Percentiles rank a stretch among this genome's conserved stretches.
These are phyloP conservation scores for Friedmanniomyces endolithicus DNA, from an alignment of 495 filamentous ascomycete species.

Conservation along the genomic window DNA sequence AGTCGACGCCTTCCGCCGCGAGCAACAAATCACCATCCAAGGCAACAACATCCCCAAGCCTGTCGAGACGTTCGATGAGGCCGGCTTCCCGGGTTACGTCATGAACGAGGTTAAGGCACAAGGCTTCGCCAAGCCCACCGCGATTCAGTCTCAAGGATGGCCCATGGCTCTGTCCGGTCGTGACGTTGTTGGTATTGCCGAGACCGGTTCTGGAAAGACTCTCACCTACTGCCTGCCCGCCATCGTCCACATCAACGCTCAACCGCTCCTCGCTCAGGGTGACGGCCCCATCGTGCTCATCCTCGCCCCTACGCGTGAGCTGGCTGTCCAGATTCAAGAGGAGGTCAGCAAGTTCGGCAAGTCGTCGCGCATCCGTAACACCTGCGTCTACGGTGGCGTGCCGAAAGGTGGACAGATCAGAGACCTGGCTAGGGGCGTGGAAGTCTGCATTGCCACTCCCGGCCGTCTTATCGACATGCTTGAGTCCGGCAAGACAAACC, in stretches of 20 bases:
- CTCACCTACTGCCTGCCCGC: conserved; percentile 96
- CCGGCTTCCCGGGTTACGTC: conserved; percentile 90
- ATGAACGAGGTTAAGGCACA: conserved; percentile 97
- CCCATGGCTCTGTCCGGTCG: conserved; percentile 97
- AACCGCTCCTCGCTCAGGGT: conserved; percentile 90
- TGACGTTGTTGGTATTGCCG: conserved; percentile 97
- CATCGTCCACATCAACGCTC: conserved; percentile 98
- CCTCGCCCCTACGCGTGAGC: conserved; percentile 87
- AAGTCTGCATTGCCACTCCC: conserved; percentile 90
- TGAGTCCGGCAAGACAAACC: conserved; percentile 92
- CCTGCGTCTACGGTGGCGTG: conserved; percentile 97
- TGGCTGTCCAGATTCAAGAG: conserved; percentile 96
- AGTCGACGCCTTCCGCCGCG: conserved; percentile 72
- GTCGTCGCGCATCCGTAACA: conserved; percentile 95
- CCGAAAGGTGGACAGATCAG: conserved; percentile 93
- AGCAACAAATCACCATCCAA: conserved; percentile 65
- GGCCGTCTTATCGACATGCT: conserved; percentile 98
- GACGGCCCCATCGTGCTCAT: conserved; percentile 96
- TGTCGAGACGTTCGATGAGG: conserved; percentile 93
- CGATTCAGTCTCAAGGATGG: conserved; percentile 98
- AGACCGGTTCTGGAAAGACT: conserved; percentile 98
- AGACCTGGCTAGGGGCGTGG: conserved; percentile 75
- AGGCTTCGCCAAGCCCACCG: conserved; percentile 80
- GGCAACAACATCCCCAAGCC: conserved; percentile 76
- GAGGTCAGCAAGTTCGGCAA: conserved; percentile 94